A percentile compares a stretch with the other conserved stretches of the same genome.
phyloP scores from a whole-genome alignment of 768 basidiomycete genomes.

The Cubamyces lactineus region DNA sequence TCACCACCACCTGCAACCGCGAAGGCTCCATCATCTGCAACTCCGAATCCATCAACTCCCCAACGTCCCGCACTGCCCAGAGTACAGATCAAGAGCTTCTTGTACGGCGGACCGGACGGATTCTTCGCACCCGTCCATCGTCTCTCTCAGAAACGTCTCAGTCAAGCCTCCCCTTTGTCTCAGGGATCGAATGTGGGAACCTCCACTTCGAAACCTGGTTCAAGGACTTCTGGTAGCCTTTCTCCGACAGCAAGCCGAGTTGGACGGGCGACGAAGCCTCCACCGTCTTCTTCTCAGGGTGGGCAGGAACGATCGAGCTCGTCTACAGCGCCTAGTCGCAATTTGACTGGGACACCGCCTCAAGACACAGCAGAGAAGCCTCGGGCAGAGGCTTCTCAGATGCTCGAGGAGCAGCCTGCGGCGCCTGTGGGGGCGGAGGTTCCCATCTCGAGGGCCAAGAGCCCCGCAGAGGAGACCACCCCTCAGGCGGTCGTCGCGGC shows the following conservation, averaged over 20 bases:
- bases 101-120: slow-evolving; percentile 11
- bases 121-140: slow-evolving; percentile 15
- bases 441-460: too few species aligned
- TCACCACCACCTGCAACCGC: neutral
- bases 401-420: too few species aligned
- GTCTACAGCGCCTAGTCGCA: too few species aligned
- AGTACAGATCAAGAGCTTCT: neutral
- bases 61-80: neutral
- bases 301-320: neutral
- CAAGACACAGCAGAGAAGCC: too few species aligned
- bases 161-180: neutral
- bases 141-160: neutral
- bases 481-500: too few species aligned
- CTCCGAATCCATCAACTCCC: neutral
- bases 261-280: neutral
- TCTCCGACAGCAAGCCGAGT: neutral
- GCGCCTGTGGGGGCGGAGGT: too few species aligned
- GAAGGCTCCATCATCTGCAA: neutral
- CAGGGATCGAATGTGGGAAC: neutral
- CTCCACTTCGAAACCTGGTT: neutral
- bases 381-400: too few species aligned
- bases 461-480: too few species aligned
- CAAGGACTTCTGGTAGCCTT: neutral
- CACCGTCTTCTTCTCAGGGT: neutral
- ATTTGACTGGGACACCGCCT: too few species aligned